phyloP scores from a whole-genome alignment of 2,329 filamentous ascomycete genomes.

The Aspergillus aculeatinus region DNA sequence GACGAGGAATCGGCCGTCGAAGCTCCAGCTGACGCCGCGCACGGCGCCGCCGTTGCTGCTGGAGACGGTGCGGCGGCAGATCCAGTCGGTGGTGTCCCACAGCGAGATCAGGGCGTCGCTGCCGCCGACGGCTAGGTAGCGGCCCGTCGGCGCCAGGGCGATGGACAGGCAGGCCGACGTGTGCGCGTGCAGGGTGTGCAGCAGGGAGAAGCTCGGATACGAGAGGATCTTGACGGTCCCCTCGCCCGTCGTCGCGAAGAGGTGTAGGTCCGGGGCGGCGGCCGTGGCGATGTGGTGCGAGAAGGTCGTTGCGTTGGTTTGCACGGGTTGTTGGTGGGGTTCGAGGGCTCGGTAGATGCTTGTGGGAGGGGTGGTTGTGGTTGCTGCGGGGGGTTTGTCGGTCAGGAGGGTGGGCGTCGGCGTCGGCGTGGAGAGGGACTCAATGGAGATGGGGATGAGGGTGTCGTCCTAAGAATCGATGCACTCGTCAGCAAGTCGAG shows the following conservation, averaged over 20 bases:
- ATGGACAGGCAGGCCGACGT: constrained; percentile 50
- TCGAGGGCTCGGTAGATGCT: constrained; percentile 41
- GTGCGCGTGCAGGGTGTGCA: constrained; percentile 50
- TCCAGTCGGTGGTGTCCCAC: constrained; percentile 54
- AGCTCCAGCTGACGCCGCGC: constrained; percentile 51
- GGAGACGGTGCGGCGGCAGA: constrained; percentile 49
- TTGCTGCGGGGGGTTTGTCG: constrained; percentile 16
- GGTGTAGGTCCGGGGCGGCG: constrained; percentile 38
- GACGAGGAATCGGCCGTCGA: constrained; percentile 50
- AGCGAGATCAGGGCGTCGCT: constrained; percentile 51
- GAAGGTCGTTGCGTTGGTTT: constrained; percentile 52
- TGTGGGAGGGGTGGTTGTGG: constrained; percentile 14
- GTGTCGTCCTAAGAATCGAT: constrained; percentile 44
- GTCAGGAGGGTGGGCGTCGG: constrained; percentile 33
- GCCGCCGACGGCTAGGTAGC: constrained; percentile 50
- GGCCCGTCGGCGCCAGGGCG: constrained; percentile 47
- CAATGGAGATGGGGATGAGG: constrained; percentile 46
- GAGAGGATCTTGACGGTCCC: constrained; percentile 50
- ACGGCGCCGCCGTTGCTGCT: constrained; percentile 47
- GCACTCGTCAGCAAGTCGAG: constrained; percentile 1
- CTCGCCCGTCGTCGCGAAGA: constrained; percentile 51
- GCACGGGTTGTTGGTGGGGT: constrained; percentile 45
- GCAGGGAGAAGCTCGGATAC: constrained; percentile 46
- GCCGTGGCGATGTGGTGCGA: constrained; percentile 42
- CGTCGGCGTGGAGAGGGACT: constrained; percentile 40